A percentile compares a stretch with the other conserved stretches of the same genome.
Conservation (phyloP, 495 filamentous ascomycete species). For the Opeltia flavorubescens region DNA sequence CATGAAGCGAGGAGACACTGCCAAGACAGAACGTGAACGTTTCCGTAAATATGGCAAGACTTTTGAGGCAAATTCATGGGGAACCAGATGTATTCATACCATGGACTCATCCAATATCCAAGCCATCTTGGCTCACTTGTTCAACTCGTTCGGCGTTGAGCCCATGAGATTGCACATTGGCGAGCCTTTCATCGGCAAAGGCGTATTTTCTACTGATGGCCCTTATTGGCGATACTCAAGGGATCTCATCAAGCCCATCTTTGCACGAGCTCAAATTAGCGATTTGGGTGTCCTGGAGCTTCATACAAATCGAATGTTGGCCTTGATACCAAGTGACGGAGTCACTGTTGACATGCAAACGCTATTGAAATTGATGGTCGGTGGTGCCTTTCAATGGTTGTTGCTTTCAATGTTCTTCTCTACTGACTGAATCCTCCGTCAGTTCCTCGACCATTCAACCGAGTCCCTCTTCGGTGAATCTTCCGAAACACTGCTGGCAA, state of each 20-base stretch:
- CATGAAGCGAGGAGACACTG: neutral
- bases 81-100: conserved; percentile 2
- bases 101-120: conserved; percentile 9
- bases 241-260: conserved; percentile 23
- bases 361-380: conserved; percentile 34
- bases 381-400: neutral
- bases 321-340: conserved; percentile 30
- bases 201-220: conserved; percentile 25
- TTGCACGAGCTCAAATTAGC: conserved; percentile 16
- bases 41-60: conserved; percentile 24
- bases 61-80: conserved; percentile 20
- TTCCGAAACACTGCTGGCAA: conserved; percentile 22
- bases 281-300: conserved; percentile 18
- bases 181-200: conserved; percentile 2
- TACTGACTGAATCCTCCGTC: neutral
- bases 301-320: conserved; percentile 5
- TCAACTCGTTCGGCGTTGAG: conserved; percentile 3
- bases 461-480: conserved; percentile 13
- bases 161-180: conserved; percentile 3
- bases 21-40: conserved; percentile 5
- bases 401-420: neutral
- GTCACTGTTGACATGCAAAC: conserved; percentile 46
- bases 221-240: conserved; percentile 24
- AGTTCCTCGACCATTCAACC: conserved; percentile 8
- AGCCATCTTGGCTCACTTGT: conserved; percentile 3